Evolutionary conservation across 2,329 filamentous ascomycete genomes (phyloP).

Genomic region (Eutypa lata): DNA sequence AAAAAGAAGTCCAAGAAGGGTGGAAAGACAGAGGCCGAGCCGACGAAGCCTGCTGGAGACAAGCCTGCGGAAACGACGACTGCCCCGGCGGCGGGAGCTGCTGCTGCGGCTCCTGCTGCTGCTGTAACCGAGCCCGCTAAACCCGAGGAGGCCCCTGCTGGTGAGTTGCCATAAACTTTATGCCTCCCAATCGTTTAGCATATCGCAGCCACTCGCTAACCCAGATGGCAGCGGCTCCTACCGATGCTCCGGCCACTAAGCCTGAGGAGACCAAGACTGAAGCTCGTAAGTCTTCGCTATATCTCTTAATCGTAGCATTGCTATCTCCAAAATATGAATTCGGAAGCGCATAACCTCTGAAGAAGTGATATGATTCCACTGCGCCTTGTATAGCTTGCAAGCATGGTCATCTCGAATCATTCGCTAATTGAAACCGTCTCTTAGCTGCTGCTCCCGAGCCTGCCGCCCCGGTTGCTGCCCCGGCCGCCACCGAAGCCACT

Average conservation of each 20-base stretch:
- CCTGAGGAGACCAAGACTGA: not conserved
- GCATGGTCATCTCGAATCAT: not conserved
- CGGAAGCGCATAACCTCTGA: not conserved
- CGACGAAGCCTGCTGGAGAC: slow-evolving; percentile 20
- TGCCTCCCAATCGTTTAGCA: not conserved
- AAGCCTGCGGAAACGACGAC: slow-evolving; percentile 27
- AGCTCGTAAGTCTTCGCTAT: not conserved
- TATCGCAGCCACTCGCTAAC: not conserved
- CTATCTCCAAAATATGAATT: not conserved
- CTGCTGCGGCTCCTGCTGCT: slow-evolving; percentile 18
- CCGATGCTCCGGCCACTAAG: not conserved
- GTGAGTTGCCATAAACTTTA: slow-evolving; percentile 19
- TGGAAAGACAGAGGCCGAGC: slow-evolving; percentile 29
- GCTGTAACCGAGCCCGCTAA: not conserved
- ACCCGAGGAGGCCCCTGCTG: not conserved
- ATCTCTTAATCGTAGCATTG: not conserved
- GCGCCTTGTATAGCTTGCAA: not conserved
- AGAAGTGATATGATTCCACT: not conserved
- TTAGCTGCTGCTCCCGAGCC: slow-evolving; percentile 12
- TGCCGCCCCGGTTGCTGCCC: slow-evolving; percentile 9
- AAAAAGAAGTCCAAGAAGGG: slow-evolving; percentile 39
- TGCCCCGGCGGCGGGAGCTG: slow-evolving; percentile 27
- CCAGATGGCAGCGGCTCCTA: not conserved
- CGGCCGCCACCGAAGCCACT: slow-evolving; percentile 16
- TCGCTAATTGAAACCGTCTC: slow-evolving; percentile 7